phyloP scores from a whole-genome alignment of 257 asterid genomes.

The Osmanthus fragrans region DNA sequence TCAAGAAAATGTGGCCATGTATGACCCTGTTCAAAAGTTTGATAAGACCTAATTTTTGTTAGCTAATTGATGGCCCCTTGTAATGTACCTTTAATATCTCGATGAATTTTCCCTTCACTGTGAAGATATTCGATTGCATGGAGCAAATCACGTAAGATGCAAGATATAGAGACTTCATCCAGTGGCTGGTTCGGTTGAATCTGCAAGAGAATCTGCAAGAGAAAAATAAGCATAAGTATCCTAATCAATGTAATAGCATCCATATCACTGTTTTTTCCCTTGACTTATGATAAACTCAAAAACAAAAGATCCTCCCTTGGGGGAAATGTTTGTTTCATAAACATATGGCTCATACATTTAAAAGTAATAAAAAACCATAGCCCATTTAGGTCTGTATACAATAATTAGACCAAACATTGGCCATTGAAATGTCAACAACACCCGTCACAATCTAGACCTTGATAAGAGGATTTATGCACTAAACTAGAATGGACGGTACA shows the following conservation, averaged over 20 bases:
- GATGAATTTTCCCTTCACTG: constrained; percentile 95
- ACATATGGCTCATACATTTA: background rate
- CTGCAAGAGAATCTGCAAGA: constrained; percentile 80
- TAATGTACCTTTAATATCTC: constrained; percentile 90
- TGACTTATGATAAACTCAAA: background rate
- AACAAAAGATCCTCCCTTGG: background rate
- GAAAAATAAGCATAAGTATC: constrained; percentile 22
- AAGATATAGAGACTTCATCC: constrained; percentile 95
- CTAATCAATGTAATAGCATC: background rate
- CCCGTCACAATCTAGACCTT: constrained; percentile 12
- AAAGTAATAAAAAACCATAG: constrained; percentile 1
- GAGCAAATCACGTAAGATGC: constrained; percentile 91
- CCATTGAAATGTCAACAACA: background rate
- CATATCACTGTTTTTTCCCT: background rate
- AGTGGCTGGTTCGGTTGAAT: constrained; percentile 95
- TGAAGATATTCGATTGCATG: constrained; percentile 97
- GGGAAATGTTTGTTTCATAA: background rate
- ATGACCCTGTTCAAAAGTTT: background rate
- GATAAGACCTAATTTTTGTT: constrained; percentile 7
- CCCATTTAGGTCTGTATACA: background rate
- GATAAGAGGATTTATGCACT: background rate
- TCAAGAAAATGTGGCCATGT: background rate
- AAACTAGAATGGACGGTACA: background rate
- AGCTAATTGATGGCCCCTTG: constrained; percentile 13
- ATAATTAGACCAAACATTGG: background rate